phyloP scores from a whole-genome alignment of 768 basidiomycete genomes.

The Leccinum boreale region DNA sequence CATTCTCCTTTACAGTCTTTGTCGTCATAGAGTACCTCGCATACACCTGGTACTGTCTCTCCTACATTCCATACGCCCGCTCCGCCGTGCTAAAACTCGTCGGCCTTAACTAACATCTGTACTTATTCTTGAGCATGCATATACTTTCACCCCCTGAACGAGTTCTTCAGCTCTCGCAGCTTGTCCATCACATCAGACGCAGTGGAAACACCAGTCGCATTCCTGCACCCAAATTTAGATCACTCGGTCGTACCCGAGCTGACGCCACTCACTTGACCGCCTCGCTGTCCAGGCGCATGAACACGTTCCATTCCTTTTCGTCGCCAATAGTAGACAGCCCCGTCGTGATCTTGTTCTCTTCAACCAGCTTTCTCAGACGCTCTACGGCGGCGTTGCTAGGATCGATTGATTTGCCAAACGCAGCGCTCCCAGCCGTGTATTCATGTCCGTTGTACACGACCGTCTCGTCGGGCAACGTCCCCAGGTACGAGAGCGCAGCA shows the following conservation, averaged over 20 bases:
- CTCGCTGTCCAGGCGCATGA: conserved; percentile 73
- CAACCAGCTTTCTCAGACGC: conserved; percentile 55
- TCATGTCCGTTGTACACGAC: conserved; percentile 89
- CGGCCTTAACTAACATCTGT: conserved; percentile 31
- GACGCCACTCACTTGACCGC: conserved; percentile 55
- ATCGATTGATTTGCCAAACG: conserved; percentile 65
- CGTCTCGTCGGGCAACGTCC: conserved; percentile 73
- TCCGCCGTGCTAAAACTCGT: conserved; percentile 65
- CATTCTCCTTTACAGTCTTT: conserved; percentile 53
- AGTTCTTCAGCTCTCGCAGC: conserved; percentile 83
- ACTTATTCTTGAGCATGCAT: neutral
- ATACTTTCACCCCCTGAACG: conserved; percentile 56
- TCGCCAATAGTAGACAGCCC: conserved; percentile 88
- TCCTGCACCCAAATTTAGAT: conserved; percentile 36
- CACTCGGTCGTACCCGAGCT: neutral
- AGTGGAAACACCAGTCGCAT: conserved; percentile 39
- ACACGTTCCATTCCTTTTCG: conserved; percentile 94
- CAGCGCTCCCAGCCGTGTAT: conserved; percentile 73
- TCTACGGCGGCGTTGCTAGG: conserved; percentile 60
- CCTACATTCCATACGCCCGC: conserved; percentile 91
- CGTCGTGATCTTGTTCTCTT: conserved; percentile 61
- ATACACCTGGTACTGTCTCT: conserved; percentile 84
- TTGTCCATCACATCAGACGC: conserved; percentile 66
- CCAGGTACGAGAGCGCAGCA: conserved; percentile 62
- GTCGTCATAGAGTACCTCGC: conserved; percentile 91